Percentiles rank a stretch among this genome's conserved stretches.
Evolutionary conservation across 2,329 filamentous ascomycete species (phyloP).

Genomic region (Exutisphaerella laricina): DNA sequence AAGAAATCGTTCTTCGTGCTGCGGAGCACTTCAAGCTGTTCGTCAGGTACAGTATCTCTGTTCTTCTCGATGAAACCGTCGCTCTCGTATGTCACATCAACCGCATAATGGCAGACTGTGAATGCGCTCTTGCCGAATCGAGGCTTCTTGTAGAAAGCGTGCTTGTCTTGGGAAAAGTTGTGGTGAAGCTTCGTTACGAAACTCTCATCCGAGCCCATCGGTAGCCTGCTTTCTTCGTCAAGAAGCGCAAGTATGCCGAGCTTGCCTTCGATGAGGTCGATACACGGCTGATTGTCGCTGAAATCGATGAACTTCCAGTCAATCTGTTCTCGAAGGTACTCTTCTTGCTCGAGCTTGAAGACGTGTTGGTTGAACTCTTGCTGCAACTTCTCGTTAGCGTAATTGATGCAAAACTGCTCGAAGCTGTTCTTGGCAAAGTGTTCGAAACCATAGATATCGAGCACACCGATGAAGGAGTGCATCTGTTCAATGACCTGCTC

Average conservation of each 20-base stretch:
- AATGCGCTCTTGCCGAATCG: slow-evolving; percentile 96
- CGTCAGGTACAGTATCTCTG: slow-evolving; percentile 94
- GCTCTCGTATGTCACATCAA: slow-evolving; percentile 97
- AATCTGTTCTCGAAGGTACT: slow-evolving; percentile 92
- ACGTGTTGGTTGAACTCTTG: slow-evolving; percentile 99
- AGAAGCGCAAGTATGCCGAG: slow-evolving; percentile 86
- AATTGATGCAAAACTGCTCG: slow-evolving; percentile 99
- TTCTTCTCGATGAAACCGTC: slow-evolving; percentile 99
- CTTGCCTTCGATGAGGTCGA: slow-evolving; percentile 96
- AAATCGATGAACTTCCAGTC: slow-evolving; percentile 99
- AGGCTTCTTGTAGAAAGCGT: slow-evolving; percentile 97
- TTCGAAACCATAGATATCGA: slow-evolving; percentile 99
- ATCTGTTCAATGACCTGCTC: slow-evolving; percentile 79
- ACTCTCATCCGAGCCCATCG: slow-evolving; percentile 95
- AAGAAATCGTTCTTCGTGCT: slow-evolving; percentile 82
- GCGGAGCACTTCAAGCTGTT: slow-evolving; percentile 90
- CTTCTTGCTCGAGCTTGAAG: slow-evolving; percentile 97
- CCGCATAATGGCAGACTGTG: slow-evolving; percentile 95
- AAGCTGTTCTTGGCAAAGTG: slow-evolving; percentile 99
- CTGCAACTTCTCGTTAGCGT: slow-evolving; percentile 97
- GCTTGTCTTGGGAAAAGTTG: slow-evolving; percentile 84
- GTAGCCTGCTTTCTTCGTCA: slow-evolving; percentile 92
- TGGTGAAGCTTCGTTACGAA: slow-evolving; percentile 95
- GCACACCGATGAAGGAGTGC: slow-evolving; percentile 87
- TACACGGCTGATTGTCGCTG: slow-evolving; percentile 98